Base-by-base conservation (phyloP, 352 stramenopile genomes). In the Phytophthora palmivora region DNA sequence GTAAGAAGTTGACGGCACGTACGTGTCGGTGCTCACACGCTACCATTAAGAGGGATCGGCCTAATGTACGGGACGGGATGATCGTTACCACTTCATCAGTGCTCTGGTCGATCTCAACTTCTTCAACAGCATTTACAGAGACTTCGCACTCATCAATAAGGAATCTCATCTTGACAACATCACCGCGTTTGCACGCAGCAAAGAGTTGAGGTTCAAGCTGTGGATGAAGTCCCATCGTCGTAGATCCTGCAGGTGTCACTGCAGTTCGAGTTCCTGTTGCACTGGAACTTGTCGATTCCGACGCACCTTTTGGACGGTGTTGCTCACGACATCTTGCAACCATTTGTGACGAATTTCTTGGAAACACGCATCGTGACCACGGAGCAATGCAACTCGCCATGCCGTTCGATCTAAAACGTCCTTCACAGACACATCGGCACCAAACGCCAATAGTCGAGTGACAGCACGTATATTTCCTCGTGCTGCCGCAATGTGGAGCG, bases 331-430 rank as follows among this genome's bases (percentile, higher is more conserved):
- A 30, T 72, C 64, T n/a, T 69, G 58, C 34, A 89, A 51, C 79
- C 82, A 89, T 26, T 89, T 85, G 33, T 66, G 77, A 8, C 75
- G 75, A 30, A 92, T 84, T 37, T 89, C 83, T n/a, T 87, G 62
- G 19, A 87, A 87, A 30, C 82, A 88, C 1, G 67, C 57, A 4
- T 90, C 75, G 44, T 89, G 73, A 6, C 70, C 69, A n/a, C 68
- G 47, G 2, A 87, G 44, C 22, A 90, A 45, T 10, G 83, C 83
- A 0, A 92, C 72, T 6, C 81, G 67, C 83, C 83, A 92, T 19
- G 83, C 75, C 12, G 73, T 87, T 26, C 81, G 79, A 14, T 69
- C 71, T 0, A 80, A 56, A 11, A 18, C 46, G 45, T 92, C 80
- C 1, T 70, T 54, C 3, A 88, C 34, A 1, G 44, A 66, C 12